These are phyloP conservation scores for Tetraselmis striata DNA, from an alignment of 139 green algal genomes.

Conservation along the genomic window DNA sequence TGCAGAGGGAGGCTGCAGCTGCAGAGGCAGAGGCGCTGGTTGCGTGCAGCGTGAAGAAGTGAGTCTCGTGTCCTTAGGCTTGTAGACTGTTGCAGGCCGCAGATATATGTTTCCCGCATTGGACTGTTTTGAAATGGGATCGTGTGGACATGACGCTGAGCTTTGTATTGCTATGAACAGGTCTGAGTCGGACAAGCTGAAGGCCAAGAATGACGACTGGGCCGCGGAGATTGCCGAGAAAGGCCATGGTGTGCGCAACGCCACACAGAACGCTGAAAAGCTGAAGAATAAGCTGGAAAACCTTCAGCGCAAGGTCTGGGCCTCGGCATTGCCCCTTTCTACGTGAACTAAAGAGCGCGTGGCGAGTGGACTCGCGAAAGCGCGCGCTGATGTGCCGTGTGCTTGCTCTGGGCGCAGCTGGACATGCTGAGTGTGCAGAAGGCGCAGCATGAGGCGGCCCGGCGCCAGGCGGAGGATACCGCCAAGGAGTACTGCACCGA, in stretches of 20 bases:
- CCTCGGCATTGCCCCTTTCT: too few species aligned
- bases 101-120: too few species aligned
- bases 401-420: constrained; percentile 20
- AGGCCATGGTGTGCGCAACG: neutral
- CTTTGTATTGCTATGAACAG: too few species aligned
- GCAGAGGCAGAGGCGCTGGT: neutral
- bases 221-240: neutral
- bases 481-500: neutral
- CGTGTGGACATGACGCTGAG: too few species aligned
- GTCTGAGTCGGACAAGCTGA: neutral
- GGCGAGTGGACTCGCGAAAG: too few species aligned
- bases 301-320: too few species aligned
- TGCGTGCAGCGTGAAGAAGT: neutral
- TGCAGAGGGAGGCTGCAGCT: neutral
- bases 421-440: constrained; percentile 27
- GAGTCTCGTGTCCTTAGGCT: too few species aligned
- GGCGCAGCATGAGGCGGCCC: constrained; percentile 18
- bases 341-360: too few species aligned
- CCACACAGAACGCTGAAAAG: neutral
- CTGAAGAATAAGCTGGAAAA: neutral
- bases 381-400: neutral
- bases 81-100: too few species aligned
- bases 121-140: too few species aligned
- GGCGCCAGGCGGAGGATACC: neutral
- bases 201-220: neutral